Conservation (phyloP, 176 grass and related monocot species). For the Calamus simplicifolius region DNA sequence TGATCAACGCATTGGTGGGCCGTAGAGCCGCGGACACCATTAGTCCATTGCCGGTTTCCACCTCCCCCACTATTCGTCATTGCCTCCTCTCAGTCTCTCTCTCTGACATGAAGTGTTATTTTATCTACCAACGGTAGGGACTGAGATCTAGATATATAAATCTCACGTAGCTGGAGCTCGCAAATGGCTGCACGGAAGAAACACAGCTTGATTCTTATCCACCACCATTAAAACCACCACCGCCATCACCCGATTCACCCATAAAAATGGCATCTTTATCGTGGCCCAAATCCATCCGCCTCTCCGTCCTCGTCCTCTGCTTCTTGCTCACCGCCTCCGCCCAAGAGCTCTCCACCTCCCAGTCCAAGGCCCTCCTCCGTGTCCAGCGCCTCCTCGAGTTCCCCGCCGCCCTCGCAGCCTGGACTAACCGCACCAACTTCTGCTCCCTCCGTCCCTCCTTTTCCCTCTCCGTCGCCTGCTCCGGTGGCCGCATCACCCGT, state of each 20-base stretch:
- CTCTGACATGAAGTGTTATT: too few species aligned
- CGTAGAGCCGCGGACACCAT: too few species aligned
- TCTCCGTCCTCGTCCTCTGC: not conserved
- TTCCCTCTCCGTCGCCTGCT: slow-evolving; percentile 38
- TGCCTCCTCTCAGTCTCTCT: not conserved
- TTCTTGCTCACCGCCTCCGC: slow-evolving; percentile 16
- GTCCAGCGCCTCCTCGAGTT: slow-evolving; percentile 38
- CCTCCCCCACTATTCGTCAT: too few species aligned
- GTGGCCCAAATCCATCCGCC: not conserved
- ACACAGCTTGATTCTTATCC: too few species aligned
- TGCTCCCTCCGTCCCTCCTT: slow-evolving; percentile 45
- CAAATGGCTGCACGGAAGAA: too few species aligned
- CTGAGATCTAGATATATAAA: too few species aligned
- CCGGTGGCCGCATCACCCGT: slow-evolving; percentile 36
- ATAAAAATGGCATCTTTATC: slow-evolving; percentile 2
- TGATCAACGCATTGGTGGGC: too few species aligned
- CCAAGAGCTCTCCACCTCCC: slow-evolving; percentile 45
- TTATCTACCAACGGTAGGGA: too few species aligned
- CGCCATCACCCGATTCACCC: not conserved
- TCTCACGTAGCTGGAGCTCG: too few species aligned
- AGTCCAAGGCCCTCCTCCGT: slow-evolving; percentile 57
- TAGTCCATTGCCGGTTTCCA: too few species aligned
- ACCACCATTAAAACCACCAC: not conserved
- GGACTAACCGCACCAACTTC: slow-evolving; percentile 25
- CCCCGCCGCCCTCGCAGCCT: slow-evolving; percentile 27